Base-by-base conservation (phyloP, 179 eudicot genomes). In the Amaranthus tricolor region DNA sequence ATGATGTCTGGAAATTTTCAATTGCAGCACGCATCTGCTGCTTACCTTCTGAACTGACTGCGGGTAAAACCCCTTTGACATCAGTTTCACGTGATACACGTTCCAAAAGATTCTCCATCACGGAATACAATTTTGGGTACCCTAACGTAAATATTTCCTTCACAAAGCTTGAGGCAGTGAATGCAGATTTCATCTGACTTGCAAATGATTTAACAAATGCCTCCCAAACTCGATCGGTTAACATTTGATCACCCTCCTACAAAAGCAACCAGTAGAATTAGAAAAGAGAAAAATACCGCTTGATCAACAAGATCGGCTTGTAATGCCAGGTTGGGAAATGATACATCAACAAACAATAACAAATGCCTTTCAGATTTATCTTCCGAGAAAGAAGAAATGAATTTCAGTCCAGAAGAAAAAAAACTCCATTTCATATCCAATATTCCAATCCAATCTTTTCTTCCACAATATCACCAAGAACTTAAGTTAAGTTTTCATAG, bases 211-310 rank as follows among this genome's bases (percentile, higher is more conserved):
- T 94, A 51, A 89, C 92, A 66, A 94, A 80, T 52, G 98, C 97
- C 80, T 90, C 98, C 98, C 98, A 94, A 70, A 92, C 91, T 68
- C 96, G 88, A 80, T 92, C 96, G 31, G 98, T 94, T 60, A 94
- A 84, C 85, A 84, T 84, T 62, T 83, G 84, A 76, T 94, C 98
- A 76, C 91, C 97, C 74, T 89, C 98, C 98, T 93, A 75, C 73
- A 70, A 81, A 51, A 71, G 64, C 70, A 77, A 74, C 40, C 70
- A 54, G 45, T 24, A 62, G 60, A 66, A 56, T 77, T 66, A 87
- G 80, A 78, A 63, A 19, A 70, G 15, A 67, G 54, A 59, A 19
- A 19, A 62, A 67, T 51, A 7, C 17, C 17, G 70, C 6, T 51
- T 16, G 19, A 70, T 21, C 66, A 1, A 24, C 14, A 5, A 52